Conservation (phyloP, 176 grass and related monocot genomes). For the Typha latifolia region DNA sequence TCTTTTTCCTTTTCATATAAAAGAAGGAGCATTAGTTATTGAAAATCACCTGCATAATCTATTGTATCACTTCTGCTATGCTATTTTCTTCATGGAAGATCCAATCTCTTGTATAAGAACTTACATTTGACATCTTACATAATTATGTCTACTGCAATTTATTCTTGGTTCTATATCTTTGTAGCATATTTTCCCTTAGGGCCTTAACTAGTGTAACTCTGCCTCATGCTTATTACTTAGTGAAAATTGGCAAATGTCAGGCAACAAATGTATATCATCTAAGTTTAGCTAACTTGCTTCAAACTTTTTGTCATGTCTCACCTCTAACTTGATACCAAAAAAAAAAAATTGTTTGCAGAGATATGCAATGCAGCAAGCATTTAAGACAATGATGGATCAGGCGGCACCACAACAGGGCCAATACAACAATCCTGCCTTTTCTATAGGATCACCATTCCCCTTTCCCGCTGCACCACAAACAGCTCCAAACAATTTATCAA, state of each 20-base stretch:
- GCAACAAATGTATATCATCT: not conserved
- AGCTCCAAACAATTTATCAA: slow-evolving; percentile 37
- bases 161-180: too few species aligned
- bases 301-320: not conserved
- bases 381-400: slow-evolving; percentile 94
- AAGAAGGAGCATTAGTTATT: too few species aligned
- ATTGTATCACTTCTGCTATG: too few species aligned
- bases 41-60: too few species aligned
- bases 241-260: not conserved
- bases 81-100: too few species aligned
- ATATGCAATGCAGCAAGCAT: slow-evolving; percentile 81
- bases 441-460: slow-evolving; percentile 56
- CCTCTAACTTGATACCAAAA: not conserved
- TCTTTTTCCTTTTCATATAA: too few species aligned
- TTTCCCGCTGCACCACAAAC: slow-evolving; percentile 53
- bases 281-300: not conserved
- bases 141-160: too few species aligned
- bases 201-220: too few species aligned
- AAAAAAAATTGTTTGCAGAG: slow-evolving; percentile 30
- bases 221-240: not conserved
- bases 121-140: too few species aligned
- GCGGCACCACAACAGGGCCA: slow-evolving; percentile 31
- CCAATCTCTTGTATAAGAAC: too few species aligned
- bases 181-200: too few species aligned
- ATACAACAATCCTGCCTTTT: slow-evolving; percentile 46